These are phyloP conservation scores for Bretschneidera sinensis DNA, from an alignment of 345 rosid genomes.

Conservation along the genomic window DNA sequence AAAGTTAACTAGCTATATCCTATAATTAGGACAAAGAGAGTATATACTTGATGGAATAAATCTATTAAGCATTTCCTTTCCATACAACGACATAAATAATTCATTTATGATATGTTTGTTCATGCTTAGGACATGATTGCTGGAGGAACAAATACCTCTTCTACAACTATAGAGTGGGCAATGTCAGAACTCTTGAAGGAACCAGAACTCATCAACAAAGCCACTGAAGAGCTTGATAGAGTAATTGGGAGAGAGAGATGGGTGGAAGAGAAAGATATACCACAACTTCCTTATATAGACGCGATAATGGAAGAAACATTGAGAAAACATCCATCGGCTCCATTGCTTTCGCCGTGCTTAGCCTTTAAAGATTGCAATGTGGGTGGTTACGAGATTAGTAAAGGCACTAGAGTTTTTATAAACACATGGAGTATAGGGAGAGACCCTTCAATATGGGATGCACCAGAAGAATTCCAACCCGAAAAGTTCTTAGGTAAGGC, in stretches of 20 bases:
- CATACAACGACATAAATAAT: too few species aligned
- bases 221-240: constrained; percentile 23
- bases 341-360: constrained; percentile 9
- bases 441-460: constrained; percentile 21
- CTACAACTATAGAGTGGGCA: constrained; percentile 29
- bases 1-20: too few species aligned
- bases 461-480: constrained; percentile 18
- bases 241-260: constrained; percentile 23
- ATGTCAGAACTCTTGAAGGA: constrained; percentile 26
- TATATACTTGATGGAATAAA: too few species aligned
- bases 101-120: too few species aligned
- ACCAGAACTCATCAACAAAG: constrained; percentile 12
- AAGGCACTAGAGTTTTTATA: constrained; percentile 18
- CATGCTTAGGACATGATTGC: constrained; percentile 30
- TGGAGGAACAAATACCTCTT: constrained; percentile 30
- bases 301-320: constrained; percentile 27
- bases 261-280: constrained; percentile 24
- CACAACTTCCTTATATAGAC: constrained; percentile 21
- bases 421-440: constrained; percentile 31
- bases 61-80: too few species aligned
- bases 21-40: too few species aligned
- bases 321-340: constrained; percentile 24
- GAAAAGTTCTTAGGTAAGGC: constrained; percentile 25
- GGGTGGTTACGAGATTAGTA: constrained; percentile 15
- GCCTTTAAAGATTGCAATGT: constrained; percentile 18